Evolutionary conservation across 495 filamentous ascomycete genomes (phyloP).

Genomic region (Hypomontagnella submonticulosa): DNA sequence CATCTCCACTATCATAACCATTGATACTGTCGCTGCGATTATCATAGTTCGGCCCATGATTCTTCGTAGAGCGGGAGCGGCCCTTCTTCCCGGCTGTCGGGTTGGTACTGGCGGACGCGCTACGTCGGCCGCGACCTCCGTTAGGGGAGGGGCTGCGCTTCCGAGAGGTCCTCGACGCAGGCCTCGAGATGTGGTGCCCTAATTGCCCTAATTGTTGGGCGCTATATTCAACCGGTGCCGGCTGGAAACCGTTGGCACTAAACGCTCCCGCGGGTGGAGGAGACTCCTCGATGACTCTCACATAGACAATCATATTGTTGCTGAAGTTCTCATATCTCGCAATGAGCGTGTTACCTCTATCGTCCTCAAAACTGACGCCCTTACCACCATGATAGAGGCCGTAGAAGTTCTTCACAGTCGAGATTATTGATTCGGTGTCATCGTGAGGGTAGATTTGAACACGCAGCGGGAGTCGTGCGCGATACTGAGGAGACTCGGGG

Average conservation of each 20-base stretch:
- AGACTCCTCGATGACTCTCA: constrained; percentile 82
- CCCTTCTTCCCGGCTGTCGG: constrained; percentile 66
- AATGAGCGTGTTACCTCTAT: constrained; percentile 85
- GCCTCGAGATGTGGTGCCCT: constrained; percentile 70
- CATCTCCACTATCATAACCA: constrained; percentile 84
- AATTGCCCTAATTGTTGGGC: constrained; percentile 63
- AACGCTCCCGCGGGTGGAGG: constrained; percentile 56
- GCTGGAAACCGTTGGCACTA: constrained; percentile 50
- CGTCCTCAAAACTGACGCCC: constrained; percentile 92
- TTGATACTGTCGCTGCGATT: constrained; percentile 70
- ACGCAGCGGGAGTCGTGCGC: constrained; percentile 85
- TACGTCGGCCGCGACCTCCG: constrained; percentile 76
- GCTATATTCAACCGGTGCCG: constrained; percentile 55
- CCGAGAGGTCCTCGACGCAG: constrained; percentile 72
- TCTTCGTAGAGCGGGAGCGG: constrained; percentile 74
- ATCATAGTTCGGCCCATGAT: constrained; percentile 73
- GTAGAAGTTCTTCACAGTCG: constrained; percentile 97
- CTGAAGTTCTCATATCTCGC: constrained; percentile 93
- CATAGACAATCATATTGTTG: constrained; percentile 89
- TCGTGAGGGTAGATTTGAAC: constrained; percentile 94
- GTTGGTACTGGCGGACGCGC: constrained; percentile 72
- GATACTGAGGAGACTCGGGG: constrained; percentile 74
- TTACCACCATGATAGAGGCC: constrained; percentile 79
- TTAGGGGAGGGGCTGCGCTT: constrained; percentile 88
- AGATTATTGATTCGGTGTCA: constrained; percentile 93